These are phyloP conservation scores for Capsicum rhomboideum DNA, from an alignment of 257 asterid genomes.

Conservation along the genomic window DNA sequence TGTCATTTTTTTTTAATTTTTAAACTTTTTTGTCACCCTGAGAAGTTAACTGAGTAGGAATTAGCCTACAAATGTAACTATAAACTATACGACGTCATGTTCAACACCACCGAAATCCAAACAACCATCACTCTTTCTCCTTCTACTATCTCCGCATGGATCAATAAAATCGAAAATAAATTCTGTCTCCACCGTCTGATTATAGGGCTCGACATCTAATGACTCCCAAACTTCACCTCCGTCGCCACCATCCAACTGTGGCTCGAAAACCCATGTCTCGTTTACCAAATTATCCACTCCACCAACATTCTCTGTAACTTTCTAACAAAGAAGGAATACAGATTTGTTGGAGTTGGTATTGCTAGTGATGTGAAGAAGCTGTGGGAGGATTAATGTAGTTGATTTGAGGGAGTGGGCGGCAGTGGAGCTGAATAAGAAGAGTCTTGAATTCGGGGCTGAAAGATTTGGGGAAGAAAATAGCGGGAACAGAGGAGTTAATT, in stretches of 20 bases:
- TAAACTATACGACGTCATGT: slow-evolving; percentile 31
- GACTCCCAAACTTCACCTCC: slow-evolving; percentile 31
- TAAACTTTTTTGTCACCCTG: no score
- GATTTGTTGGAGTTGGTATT: slow-evolving; percentile 42
- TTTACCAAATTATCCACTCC: slow-evolving; percentile 29
- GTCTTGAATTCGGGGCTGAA: neutral
- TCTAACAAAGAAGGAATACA: slow-evolving; percentile 17
- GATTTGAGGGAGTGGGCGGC: neutral
- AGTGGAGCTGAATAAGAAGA: neutral
- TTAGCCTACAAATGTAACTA: neutral
- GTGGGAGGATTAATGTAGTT: slow-evolving; percentile 13
- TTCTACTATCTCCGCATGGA: slow-evolving; percentile 23
- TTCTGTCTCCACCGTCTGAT: slow-evolving; percentile 6
- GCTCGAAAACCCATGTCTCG: slow-evolving; percentile 34
- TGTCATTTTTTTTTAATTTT: no score
- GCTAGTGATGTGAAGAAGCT: slow-evolving; percentile 31
- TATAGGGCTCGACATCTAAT: slow-evolving; percentile 45
- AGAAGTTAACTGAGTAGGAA: neutral
- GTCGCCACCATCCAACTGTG: slow-evolving; percentile 45
- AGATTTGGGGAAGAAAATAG: neutral
- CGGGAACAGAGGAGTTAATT: no score
- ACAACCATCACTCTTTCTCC: slow-evolving; percentile 35
- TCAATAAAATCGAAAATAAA: slow-evolving; percentile 20
- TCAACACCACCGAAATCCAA: slow-evolving; percentile 17
- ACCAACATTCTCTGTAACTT: slow-evolving; percentile 24